A percentile compares a stretch with the other conserved stretches of the same genome.
Conservation (phyloP, 1,284 basidiomycete species). For the Sporisorium reilianum region DNA sequence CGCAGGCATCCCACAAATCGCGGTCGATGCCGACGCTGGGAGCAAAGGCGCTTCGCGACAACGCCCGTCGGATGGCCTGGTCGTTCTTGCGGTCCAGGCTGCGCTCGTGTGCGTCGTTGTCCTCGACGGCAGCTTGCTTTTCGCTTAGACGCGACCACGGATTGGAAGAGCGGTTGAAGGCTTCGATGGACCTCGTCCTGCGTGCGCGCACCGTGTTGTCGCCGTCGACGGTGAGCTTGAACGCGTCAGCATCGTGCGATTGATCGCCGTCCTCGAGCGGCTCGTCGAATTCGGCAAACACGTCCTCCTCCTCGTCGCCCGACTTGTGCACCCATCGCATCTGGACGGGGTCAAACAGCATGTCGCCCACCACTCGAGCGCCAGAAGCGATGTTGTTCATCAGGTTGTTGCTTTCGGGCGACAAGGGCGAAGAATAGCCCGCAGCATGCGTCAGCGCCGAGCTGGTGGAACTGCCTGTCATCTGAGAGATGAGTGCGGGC, state of each 20-base stretch:
- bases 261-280: constrained; percentile 19
- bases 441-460: constrained; percentile 32
- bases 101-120: constrained; percentile 22
- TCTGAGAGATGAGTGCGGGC: constrained; percentile 83
- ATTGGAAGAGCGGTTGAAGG: constrained; percentile 18
- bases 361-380: constrained; percentile 90
- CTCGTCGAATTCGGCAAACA: constrained; percentile 53
- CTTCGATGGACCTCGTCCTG: constrained; percentile 32
- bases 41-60: constrained; percentile 20
- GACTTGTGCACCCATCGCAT: constrained; percentile 90
- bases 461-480: constrained; percentile 48
- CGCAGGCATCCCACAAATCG: constrained; percentile 42
- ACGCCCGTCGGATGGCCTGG: constrained; percentile 21
- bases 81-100: constrained; percentile 26
- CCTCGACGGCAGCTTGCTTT: constrained; percentile 1
- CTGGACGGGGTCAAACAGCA: constrained; percentile 91
- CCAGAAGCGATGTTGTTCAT: constrained; percentile 40
- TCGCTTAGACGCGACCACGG: constrained; percentile 29
- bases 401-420: constrained; percentile 37
- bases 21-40: constrained; percentile 43
- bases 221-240: constrained; percentile 13
- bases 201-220: constrained; percentile 46
- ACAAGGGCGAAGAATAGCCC: constrained; percentile 32
- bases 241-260: neutral
- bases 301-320: constrained; percentile 78